Percentiles rank a stretch among this genome's conserved stretches.
Conservation (phyloP, 73 alveolate species). For the Symbiodinium pilosum region DNA sequence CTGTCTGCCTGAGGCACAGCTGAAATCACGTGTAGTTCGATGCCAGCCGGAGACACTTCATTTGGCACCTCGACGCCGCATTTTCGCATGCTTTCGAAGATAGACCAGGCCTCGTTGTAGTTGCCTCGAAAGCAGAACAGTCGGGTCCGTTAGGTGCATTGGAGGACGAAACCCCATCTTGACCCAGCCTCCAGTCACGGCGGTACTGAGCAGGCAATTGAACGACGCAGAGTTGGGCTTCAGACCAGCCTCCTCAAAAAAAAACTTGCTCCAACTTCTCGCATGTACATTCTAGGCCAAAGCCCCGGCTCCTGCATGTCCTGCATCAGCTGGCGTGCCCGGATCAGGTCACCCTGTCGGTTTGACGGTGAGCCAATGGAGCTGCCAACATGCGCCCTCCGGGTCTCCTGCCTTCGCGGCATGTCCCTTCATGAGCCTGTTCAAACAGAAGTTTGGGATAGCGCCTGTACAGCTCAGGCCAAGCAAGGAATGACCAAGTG, state of each 20-base stretch:
- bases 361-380: not conserved
- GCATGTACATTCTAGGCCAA: too few species aligned
- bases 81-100: slow-evolving; percentile 51
- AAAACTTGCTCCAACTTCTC: too few species aligned
- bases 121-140: not conserved
- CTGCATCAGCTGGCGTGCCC: not conserved
- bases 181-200: slow-evolving; percentile 53
- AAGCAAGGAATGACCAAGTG: not conserved
- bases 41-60: too few species aligned
- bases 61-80: slow-evolving; percentile 6
- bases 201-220: slow-evolving; percentile 70
- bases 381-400: not conserved
- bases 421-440: slow-evolving; percentile 62
- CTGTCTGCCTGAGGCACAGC: slow-evolving; percentile 39
- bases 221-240: slow-evolving; percentile 58
- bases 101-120: slow-evolving; percentile 58
- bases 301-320: not conserved
- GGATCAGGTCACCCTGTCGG: not conserved
- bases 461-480: too few species aligned
- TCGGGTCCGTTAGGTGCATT: not conserved
- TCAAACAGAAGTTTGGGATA: not conserved
- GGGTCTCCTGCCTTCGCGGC: slow-evolving; percentile 16
- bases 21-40: not conserved
- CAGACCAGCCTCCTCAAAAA: slow-evolving; percentile 42
- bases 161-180: not conserved